Base-by-base conservation (phyloP, 805 yeast genomes). In the Candida wancherniae region DNA sequence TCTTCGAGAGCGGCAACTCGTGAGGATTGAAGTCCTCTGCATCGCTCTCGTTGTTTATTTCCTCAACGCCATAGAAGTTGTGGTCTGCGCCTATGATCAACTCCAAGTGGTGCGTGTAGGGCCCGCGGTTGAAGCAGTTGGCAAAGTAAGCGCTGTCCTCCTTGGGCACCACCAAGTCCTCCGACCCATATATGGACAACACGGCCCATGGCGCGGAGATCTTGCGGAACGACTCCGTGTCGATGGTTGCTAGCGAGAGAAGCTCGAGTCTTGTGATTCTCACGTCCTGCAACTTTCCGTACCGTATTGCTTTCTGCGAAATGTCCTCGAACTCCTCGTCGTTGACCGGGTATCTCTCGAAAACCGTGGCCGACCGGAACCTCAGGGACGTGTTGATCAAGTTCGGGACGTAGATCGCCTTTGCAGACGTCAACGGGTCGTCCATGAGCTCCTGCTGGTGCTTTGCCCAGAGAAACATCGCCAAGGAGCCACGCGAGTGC, bases 401-500 rank as follows among this genome's bases (percentile, higher is more conserved):
- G 34, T 69, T 69, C 1, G 88, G 87, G 2, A 83, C 74, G n/a
- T 63, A 46, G 8, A 61, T 55, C 10, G 64, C 70, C 10, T 12
- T 9, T 6, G 50, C 40, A 3, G 61, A 34, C 5, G 44, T 41
- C 7, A 54, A 46, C 3, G 50, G 57, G 22, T 45, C 33, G 3
- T 55, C 56, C 9, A 56, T 33, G 15, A 63, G 57, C 9, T 40
- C 24, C 37, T 70, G 67, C 34, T 72, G 73, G 22, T 55, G 34
- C 19, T 73, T 37, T 3, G 80, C 80, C 83, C 88, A 88, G 33
- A 72, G 60, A 47, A 84, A 78, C 78, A 79, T 75, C 4, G 88
- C 79, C 16, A 82, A 70, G 4, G 75, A 68, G 7, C 95, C 96
- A 36, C 96, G 65, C 0, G 95, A 84, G 54, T 88, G 97, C 3